Conservation (phyloP, 2,329 filamentous ascomycete species). For the Phialophora verrucosa region DNA sequence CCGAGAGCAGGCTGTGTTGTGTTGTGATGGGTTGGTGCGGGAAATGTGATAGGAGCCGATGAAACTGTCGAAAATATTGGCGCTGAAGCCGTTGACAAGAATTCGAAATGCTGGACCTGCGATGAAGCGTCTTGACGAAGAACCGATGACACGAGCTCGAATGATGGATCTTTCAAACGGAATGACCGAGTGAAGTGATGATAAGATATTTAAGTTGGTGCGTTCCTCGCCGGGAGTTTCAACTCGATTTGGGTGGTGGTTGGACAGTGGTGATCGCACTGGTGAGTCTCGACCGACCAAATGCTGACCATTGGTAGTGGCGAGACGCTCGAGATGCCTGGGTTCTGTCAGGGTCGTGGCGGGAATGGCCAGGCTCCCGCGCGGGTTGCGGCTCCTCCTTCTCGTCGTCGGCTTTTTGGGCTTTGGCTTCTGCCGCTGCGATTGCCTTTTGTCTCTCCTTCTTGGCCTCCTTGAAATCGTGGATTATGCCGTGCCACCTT, state of each 20-base stretch:
- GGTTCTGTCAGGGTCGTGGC: neutral
- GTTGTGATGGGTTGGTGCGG: neutral
- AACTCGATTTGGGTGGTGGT: neutral
- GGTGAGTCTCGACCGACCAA: neutral
- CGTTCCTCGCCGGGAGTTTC: neutral
- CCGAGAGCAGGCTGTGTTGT: neutral
- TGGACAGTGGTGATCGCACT: neutral
- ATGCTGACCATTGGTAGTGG: neutral
- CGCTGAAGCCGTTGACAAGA: neutral
- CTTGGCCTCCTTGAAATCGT: neutral
- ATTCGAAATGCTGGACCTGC: neutral
- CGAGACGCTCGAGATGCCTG: neutral
- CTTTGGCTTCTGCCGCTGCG: conserved; percentile 1
- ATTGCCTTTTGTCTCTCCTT: neutral
- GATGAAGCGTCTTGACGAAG: neutral
- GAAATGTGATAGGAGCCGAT: neutral
- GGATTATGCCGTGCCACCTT: neutral
- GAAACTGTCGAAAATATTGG: neutral
- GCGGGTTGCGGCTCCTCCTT: neutral
- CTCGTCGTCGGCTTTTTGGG: neutral
- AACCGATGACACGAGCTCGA: neutral
- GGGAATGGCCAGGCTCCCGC: neutral
- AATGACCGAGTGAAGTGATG: neutral
- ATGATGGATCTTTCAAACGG: neutral
- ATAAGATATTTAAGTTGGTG: neutral